Percentiles rank a stretch among this genome's conserved stretches.
Conservation (phyloP, 2,329 filamentous ascomycete genomes). For the Aciculosporium take region DNA sequence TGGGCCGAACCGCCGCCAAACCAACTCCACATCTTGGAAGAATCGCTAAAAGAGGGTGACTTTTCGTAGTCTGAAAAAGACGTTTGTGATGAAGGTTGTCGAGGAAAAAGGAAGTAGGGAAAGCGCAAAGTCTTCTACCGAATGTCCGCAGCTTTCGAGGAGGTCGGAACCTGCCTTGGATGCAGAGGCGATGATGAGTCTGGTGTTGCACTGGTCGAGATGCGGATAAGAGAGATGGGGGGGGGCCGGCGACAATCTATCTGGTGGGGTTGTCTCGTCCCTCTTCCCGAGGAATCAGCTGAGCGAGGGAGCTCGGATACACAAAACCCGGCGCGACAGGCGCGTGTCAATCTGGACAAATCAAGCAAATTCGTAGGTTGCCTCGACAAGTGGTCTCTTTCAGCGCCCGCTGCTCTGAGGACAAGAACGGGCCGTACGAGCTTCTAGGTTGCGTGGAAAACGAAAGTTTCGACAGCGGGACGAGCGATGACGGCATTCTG, state of each 20-base stretch:
- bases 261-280: conserved; percentile 3
- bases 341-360: not conserved
- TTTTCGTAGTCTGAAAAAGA: not conserved
- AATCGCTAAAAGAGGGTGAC: not conserved
- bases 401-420: not conserved
- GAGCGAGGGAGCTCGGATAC: not conserved
- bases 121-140: no score
- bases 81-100: not conserved
- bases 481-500: conserved; percentile 19
- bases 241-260: not conserved
- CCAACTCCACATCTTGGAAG: conserved; percentile 60
- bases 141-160: no score
- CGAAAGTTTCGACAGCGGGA: no score
- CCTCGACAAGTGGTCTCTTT: not conserved
- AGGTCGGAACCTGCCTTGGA: no score
- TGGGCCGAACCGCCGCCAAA: conserved; percentile 73
- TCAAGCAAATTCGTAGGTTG: not conserved
- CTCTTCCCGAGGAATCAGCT: conserved; percentile 1
- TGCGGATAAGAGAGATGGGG: not conserved
- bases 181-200: not conserved
- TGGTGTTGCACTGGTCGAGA: not conserved
- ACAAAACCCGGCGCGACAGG: not conserved
- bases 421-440: not conserved
- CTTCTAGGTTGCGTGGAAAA: not conserved
- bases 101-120: not conserved